phyloP scores from a whole-genome alignment of 805 yeast species.

The Danielia oregonensis region DNA sequence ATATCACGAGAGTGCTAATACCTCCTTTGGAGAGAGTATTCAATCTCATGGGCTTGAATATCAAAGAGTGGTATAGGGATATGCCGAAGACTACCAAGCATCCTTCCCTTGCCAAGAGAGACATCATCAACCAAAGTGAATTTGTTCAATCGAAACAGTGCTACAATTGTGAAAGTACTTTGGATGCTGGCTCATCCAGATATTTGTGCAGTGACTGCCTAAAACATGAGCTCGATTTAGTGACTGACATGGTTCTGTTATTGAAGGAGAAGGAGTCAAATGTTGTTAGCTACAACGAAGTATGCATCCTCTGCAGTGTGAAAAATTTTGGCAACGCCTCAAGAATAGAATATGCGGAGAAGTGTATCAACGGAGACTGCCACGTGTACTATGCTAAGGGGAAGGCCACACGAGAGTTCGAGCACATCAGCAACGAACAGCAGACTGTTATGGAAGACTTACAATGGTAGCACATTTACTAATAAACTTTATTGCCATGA shows the following conservation, averaged over 20 bases:
- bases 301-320: slow-evolving; percentile 23
- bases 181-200: slow-evolving; percentile 7
- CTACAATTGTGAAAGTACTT: slow-evolving; percentile 7
- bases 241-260: slow-evolving; percentile 25
- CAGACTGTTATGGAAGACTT: not conserved
- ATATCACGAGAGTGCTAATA: slow-evolving; percentile 74
- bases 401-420: slow-evolving; percentile 25
- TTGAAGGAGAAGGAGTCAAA: slow-evolving; percentile 14
- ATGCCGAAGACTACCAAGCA: slow-evolving; percentile 45
- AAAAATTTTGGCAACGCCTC: slow-evolving; percentile 15
- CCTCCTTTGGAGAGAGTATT: slow-evolving; percentile 90
- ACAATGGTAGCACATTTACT: not conserved
- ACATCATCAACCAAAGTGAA: slow-evolving; percentile 10
- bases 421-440: not conserved
- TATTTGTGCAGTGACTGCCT: slow-evolving; percentile 19
- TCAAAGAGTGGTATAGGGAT: slow-evolving; percentile 69
- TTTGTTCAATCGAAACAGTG: slow-evolving; percentile 11
- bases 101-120: slow-evolving; percentile 6
- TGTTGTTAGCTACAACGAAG: slow-evolving; percentile 6
- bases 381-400: slow-evolving; percentile 54
- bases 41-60: slow-evolving; percentile 77
- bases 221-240: slow-evolving; percentile 31
- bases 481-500: not conserved
- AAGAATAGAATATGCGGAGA: slow-evolving; percentile 8
- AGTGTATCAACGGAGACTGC: slow-evolving; percentile 65